phyloP scores from a whole-genome alignment of 495 filamentous ascomycete genomes.

The Tetracladium marchalianum region DNA sequence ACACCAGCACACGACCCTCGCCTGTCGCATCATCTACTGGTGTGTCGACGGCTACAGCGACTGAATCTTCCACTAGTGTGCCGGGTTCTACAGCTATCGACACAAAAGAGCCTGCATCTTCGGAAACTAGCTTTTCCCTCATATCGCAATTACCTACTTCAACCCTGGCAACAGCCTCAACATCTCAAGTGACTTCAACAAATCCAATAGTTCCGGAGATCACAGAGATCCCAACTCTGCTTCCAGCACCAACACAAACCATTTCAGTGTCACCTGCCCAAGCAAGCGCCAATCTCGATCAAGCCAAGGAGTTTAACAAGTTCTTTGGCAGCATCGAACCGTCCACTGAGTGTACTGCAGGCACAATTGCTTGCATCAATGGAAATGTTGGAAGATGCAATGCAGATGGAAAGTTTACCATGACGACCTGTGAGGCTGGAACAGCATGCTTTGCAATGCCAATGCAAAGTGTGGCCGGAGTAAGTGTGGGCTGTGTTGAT shows the following conservation, averaged over 20 bases:
- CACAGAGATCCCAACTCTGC: background rate
- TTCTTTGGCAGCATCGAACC: slow-evolving; percentile 16
- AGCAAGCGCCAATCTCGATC: slow-evolving; percentile 10
- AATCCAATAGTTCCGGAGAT: background rate
- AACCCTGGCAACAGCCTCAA: background rate
- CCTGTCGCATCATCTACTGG: too few species aligned
- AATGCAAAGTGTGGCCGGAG: slow-evolving; percentile 11
- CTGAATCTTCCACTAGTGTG: too few species aligned
- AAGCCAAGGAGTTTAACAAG: slow-evolving; percentile 20
- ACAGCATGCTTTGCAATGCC: slow-evolving; percentile 16
- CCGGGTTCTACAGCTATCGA: too few species aligned
- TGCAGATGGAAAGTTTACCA: slow-evolving; percentile 9
- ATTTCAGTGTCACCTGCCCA: slow-evolving; percentile 3
- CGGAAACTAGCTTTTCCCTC: background rate
- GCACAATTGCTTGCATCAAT: slow-evolving; percentile 14
- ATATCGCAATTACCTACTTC: background rate
- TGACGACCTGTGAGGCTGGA: slow-evolving; percentile 10
- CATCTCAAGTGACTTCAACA: background rate
- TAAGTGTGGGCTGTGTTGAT: slow-evolving; percentile 15
- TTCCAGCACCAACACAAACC: background rate
- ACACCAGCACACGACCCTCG: too few species aligned
- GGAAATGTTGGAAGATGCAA: slow-evolving; percentile 15
- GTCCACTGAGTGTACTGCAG: slow-evolving; percentile 13
- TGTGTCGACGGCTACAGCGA: too few species aligned
- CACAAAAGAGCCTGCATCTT: background rate